Conservation (phyloP, 371 early-diverging fungal genomes). For the Blakeslea trispora region DNA sequence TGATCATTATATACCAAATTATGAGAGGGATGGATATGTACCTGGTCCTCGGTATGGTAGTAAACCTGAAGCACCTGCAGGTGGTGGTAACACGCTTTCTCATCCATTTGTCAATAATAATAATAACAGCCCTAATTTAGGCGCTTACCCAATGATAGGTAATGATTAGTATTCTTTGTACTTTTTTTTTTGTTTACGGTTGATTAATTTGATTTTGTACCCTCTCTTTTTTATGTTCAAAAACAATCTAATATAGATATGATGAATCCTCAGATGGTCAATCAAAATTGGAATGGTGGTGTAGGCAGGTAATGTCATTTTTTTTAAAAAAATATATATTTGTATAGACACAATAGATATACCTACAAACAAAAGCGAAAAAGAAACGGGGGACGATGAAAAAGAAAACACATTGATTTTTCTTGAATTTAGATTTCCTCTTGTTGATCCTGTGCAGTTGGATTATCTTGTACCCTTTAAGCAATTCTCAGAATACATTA, state of each 20-base stretch:
- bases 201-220: too few relatives aligned
- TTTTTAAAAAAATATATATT: too few relatives aligned
- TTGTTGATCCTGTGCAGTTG: conserved; percentile 72
- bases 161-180: too few relatives aligned
- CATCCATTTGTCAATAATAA: conserved; percentile 9
- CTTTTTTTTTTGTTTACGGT: too few relatives aligned
- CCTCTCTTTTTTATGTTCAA: too few relatives aligned
- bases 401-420: too few relatives aligned
- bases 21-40: conserved; percentile 77
- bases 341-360: too few relatives aligned
- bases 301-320: conserved; percentile 14
- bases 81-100: not conserved
- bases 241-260: conserved; percentile 20
- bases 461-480: conserved; percentile 80
- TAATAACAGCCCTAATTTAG: conserved; percentile 2
- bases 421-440: conserved; percentile 29
- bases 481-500: conserved; percentile 76
- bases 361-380: too few relatives aligned
- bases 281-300: conserved; percentile 17
- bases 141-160: conserved; percentile 38
- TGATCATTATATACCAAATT: conserved; percentile 85
- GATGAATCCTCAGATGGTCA: conserved; percentile 31
- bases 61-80: conserved; percentile 30
- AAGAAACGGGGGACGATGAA: too few relatives aligned
- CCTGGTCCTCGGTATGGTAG: conserved; percentile 65